Conservation (phyloP, 495 filamentous ascomycete species). For the Clavariopsis aquatica region DNA sequence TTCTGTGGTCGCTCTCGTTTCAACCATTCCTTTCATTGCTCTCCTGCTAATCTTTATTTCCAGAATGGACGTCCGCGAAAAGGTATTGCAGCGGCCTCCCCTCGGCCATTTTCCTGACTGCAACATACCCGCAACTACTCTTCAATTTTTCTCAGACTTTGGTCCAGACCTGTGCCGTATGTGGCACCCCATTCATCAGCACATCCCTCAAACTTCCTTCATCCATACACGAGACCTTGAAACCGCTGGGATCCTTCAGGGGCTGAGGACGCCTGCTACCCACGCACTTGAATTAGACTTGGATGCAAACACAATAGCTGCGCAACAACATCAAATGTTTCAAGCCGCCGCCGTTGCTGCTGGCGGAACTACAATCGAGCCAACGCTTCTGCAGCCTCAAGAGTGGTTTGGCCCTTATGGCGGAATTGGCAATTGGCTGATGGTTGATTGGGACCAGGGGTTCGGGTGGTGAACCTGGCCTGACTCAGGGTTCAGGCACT, state of each 20-base stretch:
- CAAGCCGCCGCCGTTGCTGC: not conserved
- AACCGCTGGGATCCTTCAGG: conserved; percentile 36
- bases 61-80: conserved; percentile 34
- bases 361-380: conserved; percentile 7
- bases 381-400: conserved; percentile 25
- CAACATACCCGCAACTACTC: conserved; percentile 20
- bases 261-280: conserved; percentile 20
- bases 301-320: not conserved
- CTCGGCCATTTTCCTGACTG: conserved; percentile 29
- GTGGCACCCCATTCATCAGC: conserved; percentile 29
- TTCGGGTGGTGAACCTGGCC: conserved; percentile 8
- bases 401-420: conserved; percentile 28
- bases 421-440: conserved; percentile 29
- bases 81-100: conserved; percentile 22
- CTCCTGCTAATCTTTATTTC: not conserved
- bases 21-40: not conserved
- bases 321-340: conserved; percentile 16
- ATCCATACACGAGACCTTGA: conserved; percentile 29
- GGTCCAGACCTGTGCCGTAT: conserved; percentile 33
- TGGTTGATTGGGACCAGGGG: conserved; percentile 29
- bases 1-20: no score
- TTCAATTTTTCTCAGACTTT: conserved; percentile 36
- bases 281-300: conserved; percentile 15
- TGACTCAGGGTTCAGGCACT: not conserved
- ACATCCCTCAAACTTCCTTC: conserved; percentile 2